phyloP scores from a whole-genome alignment of 2,329 filamentous ascomycete species.

The Fusarium keratoplasticum region DNA sequence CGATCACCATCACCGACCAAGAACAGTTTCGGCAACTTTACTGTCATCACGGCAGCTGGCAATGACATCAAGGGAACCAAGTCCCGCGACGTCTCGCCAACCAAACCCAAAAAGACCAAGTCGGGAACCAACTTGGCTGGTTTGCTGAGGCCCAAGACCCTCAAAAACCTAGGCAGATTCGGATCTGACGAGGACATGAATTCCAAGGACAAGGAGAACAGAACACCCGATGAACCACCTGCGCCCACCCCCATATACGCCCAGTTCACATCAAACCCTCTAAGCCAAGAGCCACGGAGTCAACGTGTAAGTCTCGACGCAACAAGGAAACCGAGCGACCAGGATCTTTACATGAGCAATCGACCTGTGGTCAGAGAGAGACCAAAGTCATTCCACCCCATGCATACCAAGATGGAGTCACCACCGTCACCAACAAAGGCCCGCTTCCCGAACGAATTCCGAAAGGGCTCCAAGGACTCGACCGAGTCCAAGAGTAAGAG shows the following conservation, averaged over 20 bases:
- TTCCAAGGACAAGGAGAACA: constrained; percentile 84
- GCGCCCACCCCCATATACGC: constrained; percentile 80
- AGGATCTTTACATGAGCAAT: constrained; percentile 31
- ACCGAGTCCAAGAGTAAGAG: constrained; percentile 49
- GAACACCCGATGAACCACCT: constrained; percentile 62
- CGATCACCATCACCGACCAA: constrained; percentile 59
- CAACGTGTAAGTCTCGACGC: constrained; percentile 43
- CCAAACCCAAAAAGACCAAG: constrained; percentile 81
- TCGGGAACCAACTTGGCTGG: constrained; percentile 85
- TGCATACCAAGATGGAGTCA: constrained; percentile 36
- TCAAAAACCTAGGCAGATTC: constrained; percentile 71
- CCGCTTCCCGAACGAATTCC: constrained; percentile 34
- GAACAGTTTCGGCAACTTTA: constrained; percentile 53
- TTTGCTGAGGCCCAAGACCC: constrained; percentile 80
- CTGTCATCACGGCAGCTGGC: constrained; percentile 56
- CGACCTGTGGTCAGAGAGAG: constrained; percentile 53
- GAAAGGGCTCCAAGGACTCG: constrained; percentile 46
- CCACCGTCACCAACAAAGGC: constrained; percentile 39
- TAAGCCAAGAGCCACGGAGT: constrained; percentile 33
- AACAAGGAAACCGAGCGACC: constrained; percentile 32
- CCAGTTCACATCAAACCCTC: constrained; percentile 66
- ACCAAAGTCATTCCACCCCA: constrained; percentile 63
- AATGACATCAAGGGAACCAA: constrained; percentile 57
- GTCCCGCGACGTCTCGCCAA: constrained; percentile 61
- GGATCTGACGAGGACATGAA: constrained; percentile 64